phyloP scores from a whole-genome alignment of 139 green algal genomes.

The Tetradesmus lagerheimii region DNA sequence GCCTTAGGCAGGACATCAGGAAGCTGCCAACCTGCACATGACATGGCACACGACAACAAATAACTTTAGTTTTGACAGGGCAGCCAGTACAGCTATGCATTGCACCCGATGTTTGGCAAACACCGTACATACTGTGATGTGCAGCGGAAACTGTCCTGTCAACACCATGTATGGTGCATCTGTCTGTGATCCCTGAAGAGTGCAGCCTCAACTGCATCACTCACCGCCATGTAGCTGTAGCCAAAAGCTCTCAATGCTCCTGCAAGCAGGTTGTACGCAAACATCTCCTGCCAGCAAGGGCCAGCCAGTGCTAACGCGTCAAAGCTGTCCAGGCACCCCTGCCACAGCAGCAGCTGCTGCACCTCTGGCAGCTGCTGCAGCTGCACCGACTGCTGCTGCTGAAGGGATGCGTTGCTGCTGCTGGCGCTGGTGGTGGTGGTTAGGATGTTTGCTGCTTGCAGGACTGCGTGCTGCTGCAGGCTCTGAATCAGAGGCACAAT shows the following conservation, averaged over 20 bases:
- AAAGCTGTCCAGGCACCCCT: constrained; percentile 26
- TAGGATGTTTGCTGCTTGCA: not conserved
- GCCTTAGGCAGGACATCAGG: constrained; percentile 10
- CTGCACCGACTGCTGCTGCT: constrained; percentile 5
- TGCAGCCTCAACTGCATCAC: no score
- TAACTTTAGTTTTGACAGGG: no score
- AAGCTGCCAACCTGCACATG: constrained; percentile 40
- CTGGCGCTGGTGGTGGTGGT: not conserved
- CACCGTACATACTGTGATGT: no score
- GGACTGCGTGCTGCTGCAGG: not conserved
- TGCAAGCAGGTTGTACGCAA: constrained; percentile 7
- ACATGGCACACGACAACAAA: no score
- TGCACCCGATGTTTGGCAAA: no score
- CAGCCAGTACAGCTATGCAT: no score
- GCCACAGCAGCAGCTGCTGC: constrained; percentile 40
- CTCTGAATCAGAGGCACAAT: not conserved
- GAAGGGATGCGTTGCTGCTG: not conserved
- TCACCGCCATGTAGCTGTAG: constrained; percentile 13
- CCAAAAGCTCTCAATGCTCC: constrained; percentile 23
- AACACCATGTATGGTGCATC: no score
- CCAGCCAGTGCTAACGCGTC: not conserved
- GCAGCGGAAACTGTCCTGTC: no score
- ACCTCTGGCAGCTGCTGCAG: not conserved
- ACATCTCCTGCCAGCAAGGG: constrained; percentile 44
- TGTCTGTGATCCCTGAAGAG: no score